Percentiles rank a stretch among this genome's conserved stretches.
Conservation (phyloP, 2,329 filamentous ascomycete genomes). For the Penicillium frequentans region DNA sequence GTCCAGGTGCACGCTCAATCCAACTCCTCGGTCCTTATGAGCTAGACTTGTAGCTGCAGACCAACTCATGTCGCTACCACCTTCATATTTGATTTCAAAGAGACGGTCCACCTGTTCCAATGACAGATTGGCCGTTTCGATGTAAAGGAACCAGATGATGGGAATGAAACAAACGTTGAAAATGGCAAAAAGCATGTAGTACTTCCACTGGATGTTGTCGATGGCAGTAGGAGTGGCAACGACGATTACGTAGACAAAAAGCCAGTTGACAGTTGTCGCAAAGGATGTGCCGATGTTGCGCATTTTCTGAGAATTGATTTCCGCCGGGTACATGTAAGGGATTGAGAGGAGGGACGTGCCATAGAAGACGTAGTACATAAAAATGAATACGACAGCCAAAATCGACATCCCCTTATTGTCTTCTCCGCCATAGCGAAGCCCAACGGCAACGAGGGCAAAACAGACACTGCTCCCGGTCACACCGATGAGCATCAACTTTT, state of each 20-base stretch:
- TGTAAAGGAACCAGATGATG: conserved; percentile 27
- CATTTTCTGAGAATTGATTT: conserved; percentile 20
- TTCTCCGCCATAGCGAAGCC: conserved; percentile 31
- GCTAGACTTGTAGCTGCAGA: background rate
- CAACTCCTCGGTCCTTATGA: background rate
- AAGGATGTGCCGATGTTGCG: conserved; percentile 16
- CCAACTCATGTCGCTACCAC: background rate
- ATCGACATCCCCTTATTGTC: background rate
- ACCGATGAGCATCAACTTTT: conserved; percentile 47
- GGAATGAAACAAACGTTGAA: conserved; percentile 27
- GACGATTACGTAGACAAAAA: conserved; percentile 17
- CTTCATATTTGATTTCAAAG: conserved; percentile 25
- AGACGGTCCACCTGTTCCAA: conserved; percentile 43
- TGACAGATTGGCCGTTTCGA: conserved; percentile 33
- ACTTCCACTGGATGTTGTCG: conserved; percentile 52
- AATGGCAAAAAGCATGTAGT: conserved; percentile 53
- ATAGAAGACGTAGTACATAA: conserved; percentile 18
- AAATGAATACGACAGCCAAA: conserved; percentile 44
- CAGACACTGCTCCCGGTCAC: conserved; percentile 47
- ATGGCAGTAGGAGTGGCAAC: conserved; percentile 24
- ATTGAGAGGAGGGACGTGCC: conserved; percentile 18
- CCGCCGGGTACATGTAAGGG: conserved; percentile 17
- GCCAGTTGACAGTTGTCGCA: conserved; percentile 13
- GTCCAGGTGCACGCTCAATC: no score
- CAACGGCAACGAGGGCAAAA: conserved; percentile 46